Conservation (phyloP, 2,329 filamentous ascomycete genomes). For the Venturiaceae sp. region DNA sequence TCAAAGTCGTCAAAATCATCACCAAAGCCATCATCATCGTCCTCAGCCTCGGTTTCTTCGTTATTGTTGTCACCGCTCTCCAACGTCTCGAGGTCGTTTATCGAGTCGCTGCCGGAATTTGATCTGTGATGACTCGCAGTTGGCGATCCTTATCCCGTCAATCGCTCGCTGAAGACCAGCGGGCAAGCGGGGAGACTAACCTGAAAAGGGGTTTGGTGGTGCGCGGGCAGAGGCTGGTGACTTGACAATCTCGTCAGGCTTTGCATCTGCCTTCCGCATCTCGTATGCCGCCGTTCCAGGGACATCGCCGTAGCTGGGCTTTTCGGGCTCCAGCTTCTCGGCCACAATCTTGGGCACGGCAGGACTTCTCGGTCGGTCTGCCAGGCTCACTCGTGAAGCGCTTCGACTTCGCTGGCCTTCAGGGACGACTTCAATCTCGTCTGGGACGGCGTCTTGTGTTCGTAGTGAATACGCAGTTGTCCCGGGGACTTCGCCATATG, state of each 20-base stretch:
- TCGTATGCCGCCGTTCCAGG: constrained; percentile 51
- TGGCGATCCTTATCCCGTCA: constrained; percentile 53
- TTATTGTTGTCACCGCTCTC: constrained; percentile 10
- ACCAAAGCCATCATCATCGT: constrained; percentile 63
- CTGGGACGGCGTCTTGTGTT: constrained; percentile 50
- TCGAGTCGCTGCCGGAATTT: constrained; percentile 11
- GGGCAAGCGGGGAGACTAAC: constrained; percentile 40
- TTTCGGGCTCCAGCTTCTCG: constrained; percentile 48
- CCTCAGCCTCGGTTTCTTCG: constrained; percentile 29
- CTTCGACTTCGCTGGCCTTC: constrained; percentile 28
- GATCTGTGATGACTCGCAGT: constrained; percentile 41
- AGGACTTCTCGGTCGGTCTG: constrained; percentile 35
- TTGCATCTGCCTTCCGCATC: constrained; percentile 46
- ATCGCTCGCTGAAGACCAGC: constrained; percentile 40
- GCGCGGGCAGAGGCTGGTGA: constrained; percentile 19
- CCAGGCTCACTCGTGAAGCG: constrained; percentile 26
- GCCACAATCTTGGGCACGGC: constrained; percentile 51
- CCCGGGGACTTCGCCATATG: constrained; percentile 52
- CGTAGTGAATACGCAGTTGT: constrained; percentile 51
- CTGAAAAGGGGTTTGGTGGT: constrained; percentile 25
- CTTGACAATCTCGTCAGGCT: constrained; percentile 47
- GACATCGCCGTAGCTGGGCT: constrained; percentile 50
- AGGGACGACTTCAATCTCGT: constrained; percentile 50
- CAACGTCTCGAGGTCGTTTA: constrained; percentile 21
- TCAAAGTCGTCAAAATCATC: constrained; percentile 60